Evolutionary conservation across 2,329 filamentous ascomycete species (phyloP), one percentile per base, ranked within the genome.

Genomic region (Epichloe typhina): DNA sequence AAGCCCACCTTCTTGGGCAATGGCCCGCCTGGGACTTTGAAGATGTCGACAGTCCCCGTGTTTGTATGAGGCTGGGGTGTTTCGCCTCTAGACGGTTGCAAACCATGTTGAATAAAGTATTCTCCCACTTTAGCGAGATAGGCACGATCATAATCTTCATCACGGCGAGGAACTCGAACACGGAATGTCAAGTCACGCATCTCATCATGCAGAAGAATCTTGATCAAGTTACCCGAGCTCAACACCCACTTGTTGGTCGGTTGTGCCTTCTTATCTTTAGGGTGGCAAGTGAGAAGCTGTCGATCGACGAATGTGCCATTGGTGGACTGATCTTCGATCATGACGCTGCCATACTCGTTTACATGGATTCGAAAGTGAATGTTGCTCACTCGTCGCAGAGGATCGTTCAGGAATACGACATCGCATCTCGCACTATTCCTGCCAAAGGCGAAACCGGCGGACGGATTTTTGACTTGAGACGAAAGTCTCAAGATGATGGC

Each of bases 361-460:
- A 95, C 75, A 62, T 85, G 95, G 54, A 98, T 95, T 49, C 88
- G 84, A 64, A 97, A 98, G 64, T 98, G 93, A n/a, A 86, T 76
- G 63, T 97, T 96, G 72, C 91, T 97, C 53, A 98, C 77, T 42
- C 86, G 79, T 63, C 80, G 84, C 49, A 79, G 72, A 0, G 78
- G 77, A 57, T 91, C 84, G 55, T 82, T 74, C 37, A 71, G 66
- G 46, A 88, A 80, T 58, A 77, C 77, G 45, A 90, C 69, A 52
- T 98, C 93, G 66, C 87, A 93, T 36, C 79, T 75, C 44, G 65
- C 59, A 0, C 67, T 58, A 61, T 93, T 91, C 50, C 93, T 82
- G 33, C 93, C 93, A 66, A 98, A 97, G 42, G 80, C 77, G 67
- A 94, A 97, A 38, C 93, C 93, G 48, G 79, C 69, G 3, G 71